Percentiles rank a stretch among this genome's conserved stretches.
These are phyloP conservation scores for Pelargonium citronellum DNA, from an alignment of 441 rosid genomes.

Conservation along the genomic window DNA sequence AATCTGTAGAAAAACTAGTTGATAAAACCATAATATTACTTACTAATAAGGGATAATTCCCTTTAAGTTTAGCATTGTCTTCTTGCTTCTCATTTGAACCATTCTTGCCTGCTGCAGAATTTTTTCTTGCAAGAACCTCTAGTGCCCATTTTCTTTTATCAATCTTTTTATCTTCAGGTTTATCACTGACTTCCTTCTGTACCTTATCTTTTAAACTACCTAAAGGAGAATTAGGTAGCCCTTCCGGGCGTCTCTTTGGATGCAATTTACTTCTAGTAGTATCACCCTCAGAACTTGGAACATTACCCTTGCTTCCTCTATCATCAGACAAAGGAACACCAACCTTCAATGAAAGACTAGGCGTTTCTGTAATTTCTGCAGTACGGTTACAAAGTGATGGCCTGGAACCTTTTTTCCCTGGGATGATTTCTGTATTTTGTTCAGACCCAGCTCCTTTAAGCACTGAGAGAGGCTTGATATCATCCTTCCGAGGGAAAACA, in stretches of 20 bases:
- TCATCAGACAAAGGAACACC: constrained; percentile 27
- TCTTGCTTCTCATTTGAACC: constrained; percentile 48
- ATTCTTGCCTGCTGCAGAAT: constrained; percentile 47
- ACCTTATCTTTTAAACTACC: constrained; percentile 34
- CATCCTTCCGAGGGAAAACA: constrained; percentile 83
- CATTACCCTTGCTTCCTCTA: constrained; percentile 40
- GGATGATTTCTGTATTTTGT: constrained; percentile 28
- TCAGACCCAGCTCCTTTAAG: constrained; percentile 39
- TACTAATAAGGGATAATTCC: constrained; percentile 81
- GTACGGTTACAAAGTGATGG: constrained; percentile 28
- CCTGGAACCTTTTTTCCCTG: constrained; percentile 30
- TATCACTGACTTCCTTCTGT: constrained; percentile 36
- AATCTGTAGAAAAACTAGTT: constrained; percentile 6
- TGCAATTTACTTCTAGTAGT: constrained; percentile 32
- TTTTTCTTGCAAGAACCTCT: constrained; percentile 93
- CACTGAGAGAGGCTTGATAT: constrained; percentile 72
- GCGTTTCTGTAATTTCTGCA: constrained; percentile 33
- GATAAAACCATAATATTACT: constrained; percentile 20
- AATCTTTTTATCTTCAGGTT: constrained; percentile 51
- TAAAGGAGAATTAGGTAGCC: constrained; percentile 21
- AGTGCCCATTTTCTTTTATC: constrained; percentile 97
- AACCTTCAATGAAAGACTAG: constrained; percentile 35
- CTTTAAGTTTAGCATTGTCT: constrained; percentile 56
- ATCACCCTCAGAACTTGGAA: constrained; percentile 37
- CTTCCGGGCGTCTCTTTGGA: constrained; percentile 29